Conservation (phyloP, 768 basidiomycete species). For the Suillus subalutaceus region DNA sequence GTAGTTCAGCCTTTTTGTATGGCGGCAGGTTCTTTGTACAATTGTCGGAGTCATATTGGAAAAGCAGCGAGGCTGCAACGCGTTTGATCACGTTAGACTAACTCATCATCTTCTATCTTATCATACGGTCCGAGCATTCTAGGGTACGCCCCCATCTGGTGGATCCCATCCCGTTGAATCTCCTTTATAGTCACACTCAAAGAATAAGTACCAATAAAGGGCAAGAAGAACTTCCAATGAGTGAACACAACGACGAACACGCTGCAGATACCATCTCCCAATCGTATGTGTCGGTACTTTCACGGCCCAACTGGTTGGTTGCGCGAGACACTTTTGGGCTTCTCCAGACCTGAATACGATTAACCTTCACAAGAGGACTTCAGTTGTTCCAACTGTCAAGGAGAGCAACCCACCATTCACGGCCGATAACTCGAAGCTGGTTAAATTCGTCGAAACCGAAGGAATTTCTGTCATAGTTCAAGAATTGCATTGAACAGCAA, state of each 20-base stretch:
- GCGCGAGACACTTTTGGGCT: background rate
- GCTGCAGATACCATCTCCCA: background rate
- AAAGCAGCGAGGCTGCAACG: constrained; percentile 5
- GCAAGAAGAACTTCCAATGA: no score
- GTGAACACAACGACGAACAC: background rate
- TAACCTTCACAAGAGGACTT: background rate
- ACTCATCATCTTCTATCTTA: background rate
- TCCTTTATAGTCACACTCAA: no score
- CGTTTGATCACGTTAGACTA: background rate
- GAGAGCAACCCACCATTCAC: background rate
- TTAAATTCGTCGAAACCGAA: background rate
- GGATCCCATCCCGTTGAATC: no score
- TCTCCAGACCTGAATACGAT: background rate
- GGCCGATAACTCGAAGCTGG: background rate
- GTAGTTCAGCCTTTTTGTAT: background rate
- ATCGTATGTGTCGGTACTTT: background rate
- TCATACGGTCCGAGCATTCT: no score
- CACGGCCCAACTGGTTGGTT: background rate
- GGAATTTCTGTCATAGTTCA: background rate
- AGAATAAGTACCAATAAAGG: no score
- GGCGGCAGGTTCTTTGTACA: background rate
- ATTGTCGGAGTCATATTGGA: background rate
- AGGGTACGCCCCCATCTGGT: no score
- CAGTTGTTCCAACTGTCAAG: background rate
- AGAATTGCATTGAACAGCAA: background rate